Conservation (phyloP, 2,329 filamentous ascomycete genomes). For the Phyllosticta capitalensis region DNA sequence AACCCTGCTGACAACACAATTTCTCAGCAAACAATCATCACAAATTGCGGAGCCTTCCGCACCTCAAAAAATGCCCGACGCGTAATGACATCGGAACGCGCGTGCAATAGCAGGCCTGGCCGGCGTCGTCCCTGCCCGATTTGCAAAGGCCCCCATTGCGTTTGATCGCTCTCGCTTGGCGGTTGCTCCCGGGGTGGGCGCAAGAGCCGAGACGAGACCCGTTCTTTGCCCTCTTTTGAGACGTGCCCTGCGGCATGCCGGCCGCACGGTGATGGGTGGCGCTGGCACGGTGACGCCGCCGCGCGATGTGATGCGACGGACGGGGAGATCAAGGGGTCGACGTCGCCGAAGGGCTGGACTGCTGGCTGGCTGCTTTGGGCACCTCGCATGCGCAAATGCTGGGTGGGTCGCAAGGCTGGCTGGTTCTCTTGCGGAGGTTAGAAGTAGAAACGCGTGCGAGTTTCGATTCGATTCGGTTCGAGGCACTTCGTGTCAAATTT, state of each 20-base stretch:
- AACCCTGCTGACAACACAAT: too few species aligned
- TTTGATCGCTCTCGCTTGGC: not conserved
- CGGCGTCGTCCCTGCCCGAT: not conserved
- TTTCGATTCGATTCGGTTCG: too few species aligned
- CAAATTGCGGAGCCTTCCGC: too few species aligned
- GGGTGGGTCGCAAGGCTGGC: not conserved
- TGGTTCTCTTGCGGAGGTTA: not conserved
- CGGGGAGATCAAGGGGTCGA: not conserved
- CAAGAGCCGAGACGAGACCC: not conserved
- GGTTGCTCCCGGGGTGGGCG: not conserved
- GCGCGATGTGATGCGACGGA: not conserved
- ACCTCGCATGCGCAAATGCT: not conserved
- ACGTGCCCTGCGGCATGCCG: too few species aligned
- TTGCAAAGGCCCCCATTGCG: not conserved
- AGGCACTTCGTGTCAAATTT: too few species aligned
- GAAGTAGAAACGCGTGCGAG: not conserved
- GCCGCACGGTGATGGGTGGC: too few species aligned
- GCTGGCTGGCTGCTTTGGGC: not conserved
- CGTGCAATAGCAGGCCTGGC: not conserved
- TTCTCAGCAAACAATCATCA: too few species aligned
- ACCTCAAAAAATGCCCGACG: not conserved
- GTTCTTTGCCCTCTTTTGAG: not conserved
- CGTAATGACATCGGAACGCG: not conserved
- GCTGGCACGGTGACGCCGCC: not conserved
- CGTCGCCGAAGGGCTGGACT: not conserved